Conservation (phyloP, 2,329 filamentous ascomycete genomes). For the Diplodia scrobiculata region DNA sequence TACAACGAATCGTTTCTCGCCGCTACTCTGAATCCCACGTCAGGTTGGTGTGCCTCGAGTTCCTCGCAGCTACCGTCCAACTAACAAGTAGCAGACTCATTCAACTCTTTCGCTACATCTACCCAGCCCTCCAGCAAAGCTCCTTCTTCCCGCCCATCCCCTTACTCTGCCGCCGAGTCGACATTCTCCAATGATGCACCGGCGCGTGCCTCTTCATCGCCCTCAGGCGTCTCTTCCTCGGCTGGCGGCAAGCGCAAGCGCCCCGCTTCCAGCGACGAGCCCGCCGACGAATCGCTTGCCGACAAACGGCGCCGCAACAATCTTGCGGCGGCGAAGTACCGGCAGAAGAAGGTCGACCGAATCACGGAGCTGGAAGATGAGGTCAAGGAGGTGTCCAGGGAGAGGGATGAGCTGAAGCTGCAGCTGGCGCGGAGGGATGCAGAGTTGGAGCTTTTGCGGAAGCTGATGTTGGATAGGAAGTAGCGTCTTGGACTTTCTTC, state of each 20-base stretch:
- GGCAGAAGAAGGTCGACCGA: conserved; percentile 69
- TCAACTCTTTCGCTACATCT: neutral
- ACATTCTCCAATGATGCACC: neutral
- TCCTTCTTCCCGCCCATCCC: conserved; percentile 1
- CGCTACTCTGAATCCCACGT: conserved; percentile 3
- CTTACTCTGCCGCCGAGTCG: neutral
- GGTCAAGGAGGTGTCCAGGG: conserved; percentile 60
- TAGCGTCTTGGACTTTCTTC: neutral
- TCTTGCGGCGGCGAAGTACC: conserved; percentile 70
- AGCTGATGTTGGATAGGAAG: conserved; percentile 37
- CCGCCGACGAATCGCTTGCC: neutral
- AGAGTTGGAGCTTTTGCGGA: conserved; percentile 63
- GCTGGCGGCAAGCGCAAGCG: conserved; percentile 11
- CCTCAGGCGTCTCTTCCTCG: neutral
- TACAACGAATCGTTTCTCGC: conserved; percentile 14
- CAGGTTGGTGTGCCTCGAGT: neutral
- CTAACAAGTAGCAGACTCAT: neutral
- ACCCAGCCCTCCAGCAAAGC: neutral
- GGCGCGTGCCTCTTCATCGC: neutral
- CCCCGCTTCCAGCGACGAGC: neutral
- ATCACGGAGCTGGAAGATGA: conserved; percentile 63
- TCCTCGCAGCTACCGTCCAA: neutral
- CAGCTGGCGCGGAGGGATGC: conserved; percentile 66
- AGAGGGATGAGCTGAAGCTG: conserved; percentile 65
- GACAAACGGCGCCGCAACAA: conserved; percentile 68